Evolutionary conservation across 108 stramenopile species (phyloP).

Genomic region (Aurantiochytrium sp.): DNA sequence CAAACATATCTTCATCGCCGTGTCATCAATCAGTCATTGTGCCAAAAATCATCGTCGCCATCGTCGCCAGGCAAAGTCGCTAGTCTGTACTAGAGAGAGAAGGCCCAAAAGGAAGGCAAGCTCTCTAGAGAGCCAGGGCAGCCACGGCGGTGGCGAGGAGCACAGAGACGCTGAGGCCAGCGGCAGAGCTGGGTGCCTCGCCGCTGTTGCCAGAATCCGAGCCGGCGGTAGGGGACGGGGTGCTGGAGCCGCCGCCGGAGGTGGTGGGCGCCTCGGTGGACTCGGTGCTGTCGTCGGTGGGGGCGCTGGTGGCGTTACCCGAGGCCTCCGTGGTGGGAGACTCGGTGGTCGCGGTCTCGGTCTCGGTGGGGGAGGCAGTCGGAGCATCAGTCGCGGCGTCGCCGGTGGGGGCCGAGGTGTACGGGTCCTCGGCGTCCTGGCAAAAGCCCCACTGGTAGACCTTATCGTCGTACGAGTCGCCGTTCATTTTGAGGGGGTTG

Average conservation of each 20-base stretch:
- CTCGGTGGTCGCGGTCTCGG: background rate
- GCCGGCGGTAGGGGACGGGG: background rate
- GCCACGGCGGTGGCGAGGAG: background rate
- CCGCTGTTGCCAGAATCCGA: background rate
- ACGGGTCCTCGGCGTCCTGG: background rate
- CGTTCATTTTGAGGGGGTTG: background rate
- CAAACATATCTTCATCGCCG: too few species aligned
- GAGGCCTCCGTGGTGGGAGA: background rate
- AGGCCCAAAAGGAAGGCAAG: too few species aligned
- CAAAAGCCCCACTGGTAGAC: background rate
- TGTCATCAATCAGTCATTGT: too few species aligned
- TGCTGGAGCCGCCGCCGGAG: background rate
- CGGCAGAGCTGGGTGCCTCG: background rate
- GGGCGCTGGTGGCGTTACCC: background rate
- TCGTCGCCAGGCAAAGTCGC: too few species aligned
- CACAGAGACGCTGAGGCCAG: background rate
- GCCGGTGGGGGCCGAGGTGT: background rate
- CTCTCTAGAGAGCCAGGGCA: background rate
- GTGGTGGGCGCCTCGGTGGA: background rate
- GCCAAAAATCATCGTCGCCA: too few species aligned
- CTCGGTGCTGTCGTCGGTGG: background rate
- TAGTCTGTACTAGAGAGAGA: too few species aligned
- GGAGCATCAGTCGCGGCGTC: background rate
- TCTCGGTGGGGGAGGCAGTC: background rate
- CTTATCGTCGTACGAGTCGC: background rate